Percentiles rank a stretch among this genome's conserved stretches.
phyloP scores from a whole-genome alignment of 306 rosid species.

The Dryas drummondii region DNA sequence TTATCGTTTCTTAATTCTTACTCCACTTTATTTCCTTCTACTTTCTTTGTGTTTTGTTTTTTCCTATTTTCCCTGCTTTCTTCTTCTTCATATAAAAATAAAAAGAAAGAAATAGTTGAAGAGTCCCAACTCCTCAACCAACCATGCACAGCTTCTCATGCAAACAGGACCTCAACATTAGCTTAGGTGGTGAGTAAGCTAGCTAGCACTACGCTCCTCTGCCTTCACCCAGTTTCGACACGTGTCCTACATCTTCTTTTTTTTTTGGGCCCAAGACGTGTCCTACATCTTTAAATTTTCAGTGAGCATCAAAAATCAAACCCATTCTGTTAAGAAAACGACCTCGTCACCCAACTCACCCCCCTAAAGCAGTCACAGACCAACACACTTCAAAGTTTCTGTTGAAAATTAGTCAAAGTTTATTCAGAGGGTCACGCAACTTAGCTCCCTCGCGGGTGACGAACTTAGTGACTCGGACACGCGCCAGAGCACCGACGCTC shows the following conservation, averaged over 20 bases:
- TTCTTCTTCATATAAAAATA: too few species aligned
- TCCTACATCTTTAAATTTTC: not conserved
- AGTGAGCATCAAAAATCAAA: not conserved
- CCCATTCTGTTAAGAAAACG: constrained; percentile 19
- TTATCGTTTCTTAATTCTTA: too few species aligned
- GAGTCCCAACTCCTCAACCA: not conserved
- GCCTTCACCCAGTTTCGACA: not conserved
- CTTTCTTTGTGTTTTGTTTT: too few species aligned
- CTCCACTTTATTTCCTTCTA: too few species aligned
- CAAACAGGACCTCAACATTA: not conserved
- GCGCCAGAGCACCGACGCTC: not conserved
- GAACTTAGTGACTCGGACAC: not conserved
- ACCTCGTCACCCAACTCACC: not conserved
- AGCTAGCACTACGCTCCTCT: not conserved
- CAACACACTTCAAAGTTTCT: not conserved
- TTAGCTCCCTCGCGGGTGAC: not conserved
- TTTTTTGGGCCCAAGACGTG: too few species aligned
- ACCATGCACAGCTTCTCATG: not conserved
- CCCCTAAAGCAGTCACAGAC: constrained; percentile 2
- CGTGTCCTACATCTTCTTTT: not conserved
- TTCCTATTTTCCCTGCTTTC: too few species aligned
- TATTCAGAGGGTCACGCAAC: not conserved
- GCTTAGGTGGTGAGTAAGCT: not conserved
- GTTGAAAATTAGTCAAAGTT: not conserved
- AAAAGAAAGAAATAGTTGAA: not conserved